Percentiles rank a stretch among this genome's conserved stretches.
These are phyloP conservation scores for Begonia peltatifolia DNA, from an alignment of 306 rosid genomes.

Conservation along the genomic window DNA sequence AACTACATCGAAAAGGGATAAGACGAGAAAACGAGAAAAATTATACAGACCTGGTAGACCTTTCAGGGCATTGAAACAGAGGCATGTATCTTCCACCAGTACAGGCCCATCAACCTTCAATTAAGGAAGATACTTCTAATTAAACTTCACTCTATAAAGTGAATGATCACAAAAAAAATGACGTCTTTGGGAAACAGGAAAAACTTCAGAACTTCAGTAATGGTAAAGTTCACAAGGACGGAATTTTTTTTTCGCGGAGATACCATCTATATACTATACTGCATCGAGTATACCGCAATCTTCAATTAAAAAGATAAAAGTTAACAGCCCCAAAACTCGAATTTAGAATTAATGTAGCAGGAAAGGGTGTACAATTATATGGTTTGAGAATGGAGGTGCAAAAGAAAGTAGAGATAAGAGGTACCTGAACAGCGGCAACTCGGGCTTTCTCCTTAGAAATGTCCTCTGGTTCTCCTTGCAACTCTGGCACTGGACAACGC, in stretches of 20 bases:
- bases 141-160: neutral
- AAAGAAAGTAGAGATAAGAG: neutral
- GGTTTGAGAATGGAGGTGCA: no score
- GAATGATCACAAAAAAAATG: no score
- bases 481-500: slow-evolving; percentile 60
- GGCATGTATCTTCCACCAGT: slow-evolving; percentile 93
- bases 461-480: slow-evolving; percentile 95
- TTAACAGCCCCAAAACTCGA: no score
- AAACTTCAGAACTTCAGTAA: no score
- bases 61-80: slow-evolving; percentile 88
- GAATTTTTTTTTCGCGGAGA: no score
- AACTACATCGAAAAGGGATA: neutral
- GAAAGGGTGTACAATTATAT: neutral
- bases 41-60: slow-evolving; percentile 78
- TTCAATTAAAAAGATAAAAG: no score
- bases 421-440: slow-evolving; percentile 78
- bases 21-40: slow-evolving; percentile 1
- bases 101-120: slow-evolving; percentile 89
- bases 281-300: no score
- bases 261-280: no score
- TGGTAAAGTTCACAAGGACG: no score
- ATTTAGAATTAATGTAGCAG: no score
- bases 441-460: slow-evolving; percentile 95
- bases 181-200: no score
- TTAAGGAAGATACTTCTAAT: slow-evolving; percentile 1